These are phyloP conservation scores for Yarrowia porcina DNA, from an alignment of 805 yeast genomes.

Conservation along the genomic window DNA sequence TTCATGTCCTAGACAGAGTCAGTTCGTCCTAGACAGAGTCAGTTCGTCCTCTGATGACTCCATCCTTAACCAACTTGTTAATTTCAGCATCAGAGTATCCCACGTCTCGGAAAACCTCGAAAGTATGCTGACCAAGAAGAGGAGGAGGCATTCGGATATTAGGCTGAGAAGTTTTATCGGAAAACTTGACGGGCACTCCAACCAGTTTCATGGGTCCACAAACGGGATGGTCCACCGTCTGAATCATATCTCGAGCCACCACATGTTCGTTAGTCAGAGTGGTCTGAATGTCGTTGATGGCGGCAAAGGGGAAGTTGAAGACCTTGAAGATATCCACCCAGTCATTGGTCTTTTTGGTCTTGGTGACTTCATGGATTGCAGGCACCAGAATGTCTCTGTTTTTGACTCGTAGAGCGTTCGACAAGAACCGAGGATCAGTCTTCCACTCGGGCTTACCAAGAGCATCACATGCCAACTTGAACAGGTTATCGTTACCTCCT, in stretches of 20 bases:
- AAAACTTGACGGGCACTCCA: slow-evolving; percentile 42
- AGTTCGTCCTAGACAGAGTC: neutral
- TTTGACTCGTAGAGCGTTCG: slow-evolving; percentile 41
- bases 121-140: slow-evolving; percentile 42
- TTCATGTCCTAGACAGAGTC: neutral
- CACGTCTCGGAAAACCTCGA: slow-evolving; percentile 36
- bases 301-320: slow-evolving; percentile 42
- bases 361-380: slow-evolving; percentile 36
- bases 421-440: slow-evolving; percentile 36
- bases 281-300: slow-evolving; percentile 42
- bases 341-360: slow-evolving; percentile 37
- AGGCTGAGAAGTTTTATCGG: slow-evolving; percentile 37
- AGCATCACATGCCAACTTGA: slow-evolving; percentile 37
- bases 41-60: slow-evolving; percentile 4
- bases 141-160: slow-evolving; percentile 41
- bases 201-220: slow-evolving; percentile 41
- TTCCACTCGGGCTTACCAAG: slow-evolving; percentile 42
- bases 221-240: slow-evolving; percentile 39
- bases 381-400: slow-evolving; percentile 39
- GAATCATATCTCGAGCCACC: slow-evolving; percentile 41
- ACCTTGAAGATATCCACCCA: slow-evolving; percentile 40
- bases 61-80: slow-evolving; percentile 28
- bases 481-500: slow-evolving; percentile 44
- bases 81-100: slow-evolving; percentile 33
- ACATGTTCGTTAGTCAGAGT: slow-evolving; percentile 41